phyloP scores from a whole-genome alignment of 495 filamentous ascomycete genomes.

The Neurospora sp. region DNA sequence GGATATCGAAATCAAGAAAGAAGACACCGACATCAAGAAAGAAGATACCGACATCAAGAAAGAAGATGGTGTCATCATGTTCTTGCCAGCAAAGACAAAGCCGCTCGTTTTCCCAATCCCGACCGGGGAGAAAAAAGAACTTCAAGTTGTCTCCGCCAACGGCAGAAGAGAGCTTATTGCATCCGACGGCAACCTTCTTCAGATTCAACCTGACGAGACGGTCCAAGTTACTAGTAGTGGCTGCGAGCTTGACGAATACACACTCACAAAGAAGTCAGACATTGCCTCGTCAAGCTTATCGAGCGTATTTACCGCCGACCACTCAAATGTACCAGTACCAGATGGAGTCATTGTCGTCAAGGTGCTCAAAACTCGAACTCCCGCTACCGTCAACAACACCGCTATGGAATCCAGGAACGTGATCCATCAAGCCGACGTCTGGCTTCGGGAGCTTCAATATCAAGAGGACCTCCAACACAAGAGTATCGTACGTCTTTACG shows the following conservation, averaged over 20 bases:
- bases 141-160: conserved; percentile 22
- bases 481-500: conserved; percentile 38
- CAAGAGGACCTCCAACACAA: conserved; percentile 37
- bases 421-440: conserved; percentile 40
- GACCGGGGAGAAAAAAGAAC: conserved; percentile 30
- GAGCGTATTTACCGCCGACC: conserved; percentile 39
- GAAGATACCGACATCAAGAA: conserved; percentile 12
- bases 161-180: conserved; percentile 14
- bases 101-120: conserved; percentile 32
- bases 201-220: conserved; percentile 32
- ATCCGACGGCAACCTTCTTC: conserved; percentile 25
- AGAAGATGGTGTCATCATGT: conserved; percentile 36
- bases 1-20: conserved; percentile 3
- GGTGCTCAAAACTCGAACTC: conserved; percentile 34
- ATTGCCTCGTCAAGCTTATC: conserved; percentile 36
- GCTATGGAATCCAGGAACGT: conserved; percentile 33
- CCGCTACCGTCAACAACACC: conserved; percentile 21
- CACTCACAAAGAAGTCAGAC: conserved; percentile 33
- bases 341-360: conserved; percentile 39
- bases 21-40: neutral
- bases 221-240: conserved; percentile 27
- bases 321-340: conserved; percentile 32
- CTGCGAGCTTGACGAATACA: conserved; percentile 33
- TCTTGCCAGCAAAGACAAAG: conserved; percentile 32
- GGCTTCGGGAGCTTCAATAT: conserved; percentile 38